phyloP scores from a whole-genome alignment of 2,329 filamentous ascomycete genomes.

The Botryotinia narcissicola region DNA sequence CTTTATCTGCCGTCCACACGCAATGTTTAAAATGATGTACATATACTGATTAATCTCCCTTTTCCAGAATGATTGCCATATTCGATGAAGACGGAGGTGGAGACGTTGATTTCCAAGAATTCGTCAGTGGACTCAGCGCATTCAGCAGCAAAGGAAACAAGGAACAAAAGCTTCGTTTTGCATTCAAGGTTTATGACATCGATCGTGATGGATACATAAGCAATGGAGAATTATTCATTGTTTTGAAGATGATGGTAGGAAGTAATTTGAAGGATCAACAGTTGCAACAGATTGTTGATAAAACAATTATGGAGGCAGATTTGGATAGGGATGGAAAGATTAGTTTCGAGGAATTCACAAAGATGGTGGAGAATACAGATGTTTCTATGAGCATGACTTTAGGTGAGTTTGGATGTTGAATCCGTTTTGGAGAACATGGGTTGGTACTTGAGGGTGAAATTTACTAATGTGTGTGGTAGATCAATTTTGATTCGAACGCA shows the following conservation, averaged over 20 bases:
- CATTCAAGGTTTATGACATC: conserved; percentile 99
- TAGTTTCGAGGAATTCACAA: conserved; percentile 97
- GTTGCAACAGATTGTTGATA: conserved; percentile 98
- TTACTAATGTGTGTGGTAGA: conserved; percentile 26
- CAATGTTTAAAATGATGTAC: not conserved
- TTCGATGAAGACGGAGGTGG: conserved; percentile 98
- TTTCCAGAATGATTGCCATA: conserved; percentile 88
- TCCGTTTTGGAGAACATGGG: not conserved
- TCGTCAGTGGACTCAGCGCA: conserved; percentile 89
- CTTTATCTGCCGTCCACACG: not conserved
- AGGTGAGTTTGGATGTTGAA: conserved; percentile 47
- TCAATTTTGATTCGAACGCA: conserved; percentile 32
- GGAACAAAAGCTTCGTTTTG: conserved; percentile 95
- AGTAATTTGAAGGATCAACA: conserved; percentile 99
- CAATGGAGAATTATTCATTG: conserved; percentile 98
- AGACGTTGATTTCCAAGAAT: conserved; percentile 98
- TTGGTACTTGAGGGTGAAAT: not conserved
- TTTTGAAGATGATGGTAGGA: conserved; percentile 99
- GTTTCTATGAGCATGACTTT: conserved; percentile 74
- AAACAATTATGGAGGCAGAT: conserved; percentile 99
- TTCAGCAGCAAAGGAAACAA: conserved; percentile 99
- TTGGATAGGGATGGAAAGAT: conserved; percentile 95
- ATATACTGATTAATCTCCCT: not conserved
- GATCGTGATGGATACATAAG: conserved; percentile 98
- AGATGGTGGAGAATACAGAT: conserved; percentile 96